These are phyloP conservation scores for Boletus tomentosulus DNA, from an alignment of 768 basidiomycete genomes.

Conservation along the genomic window DNA sequence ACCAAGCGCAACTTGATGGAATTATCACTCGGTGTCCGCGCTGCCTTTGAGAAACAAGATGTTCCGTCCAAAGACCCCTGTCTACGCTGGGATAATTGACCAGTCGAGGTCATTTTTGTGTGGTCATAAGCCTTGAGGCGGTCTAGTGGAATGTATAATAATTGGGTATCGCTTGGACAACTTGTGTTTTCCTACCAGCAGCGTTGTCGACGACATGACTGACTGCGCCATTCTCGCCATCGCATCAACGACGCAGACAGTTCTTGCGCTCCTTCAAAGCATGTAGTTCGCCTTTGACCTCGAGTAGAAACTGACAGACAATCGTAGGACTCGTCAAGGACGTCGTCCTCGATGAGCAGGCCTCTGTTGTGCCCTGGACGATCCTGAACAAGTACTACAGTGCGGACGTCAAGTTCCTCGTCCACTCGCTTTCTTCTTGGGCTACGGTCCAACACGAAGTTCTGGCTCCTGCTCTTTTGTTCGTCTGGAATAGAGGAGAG, in stretches of 20 bases:
- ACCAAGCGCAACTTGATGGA: too few relatives aligned
- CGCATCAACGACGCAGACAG: slow-evolving; percentile 18
- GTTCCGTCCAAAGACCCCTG: not conserved
- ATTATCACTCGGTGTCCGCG: not conserved
- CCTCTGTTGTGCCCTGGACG: slow-evolving; percentile 56
- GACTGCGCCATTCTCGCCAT: slow-evolving; percentile 27
- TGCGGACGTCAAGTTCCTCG: slow-evolving; percentile 67
- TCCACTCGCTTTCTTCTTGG: slow-evolving; percentile 44
- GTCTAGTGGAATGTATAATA: not conserved
- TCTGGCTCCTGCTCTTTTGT: slow-evolving; percentile 63
- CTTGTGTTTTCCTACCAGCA: not conserved
- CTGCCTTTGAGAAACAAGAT: too few relatives aligned
- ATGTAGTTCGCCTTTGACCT: slow-evolving; percentile 4
- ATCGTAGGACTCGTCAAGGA: slow-evolving; percentile 21
- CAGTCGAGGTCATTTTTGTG: not conserved
- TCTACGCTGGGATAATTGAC: not conserved
- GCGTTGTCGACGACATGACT: slow-evolving; percentile 1
- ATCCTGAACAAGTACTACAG: slow-evolving; percentile 80
- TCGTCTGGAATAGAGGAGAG: slow-evolving; percentile 65
- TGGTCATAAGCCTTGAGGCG: not conserved
- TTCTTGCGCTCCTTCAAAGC: slow-evolving; percentile 23
- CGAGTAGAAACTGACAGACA: slow-evolving; percentile 15
- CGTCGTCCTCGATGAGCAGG: slow-evolving; percentile 14
- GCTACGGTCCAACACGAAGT: slow-evolving; percentile 35
- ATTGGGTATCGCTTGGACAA: not conserved